Conservation (phyloP, 2,329 filamentous ascomycete genomes). For the Diaporthe destruens region DNA sequence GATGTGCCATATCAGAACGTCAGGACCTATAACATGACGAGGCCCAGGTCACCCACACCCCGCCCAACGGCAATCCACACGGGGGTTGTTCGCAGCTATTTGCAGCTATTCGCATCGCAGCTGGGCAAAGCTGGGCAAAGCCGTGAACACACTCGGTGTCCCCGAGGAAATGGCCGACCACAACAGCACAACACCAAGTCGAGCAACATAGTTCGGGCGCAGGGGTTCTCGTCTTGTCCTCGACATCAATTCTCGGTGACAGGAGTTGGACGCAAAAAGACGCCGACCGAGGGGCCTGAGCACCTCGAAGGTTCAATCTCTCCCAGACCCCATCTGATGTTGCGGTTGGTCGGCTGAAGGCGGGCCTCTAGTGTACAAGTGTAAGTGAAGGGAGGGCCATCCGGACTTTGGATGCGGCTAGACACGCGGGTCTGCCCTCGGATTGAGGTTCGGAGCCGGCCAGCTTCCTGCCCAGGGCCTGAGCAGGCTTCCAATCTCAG, state of each 20-base stretch:
- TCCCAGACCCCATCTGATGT: constrained; percentile 26
- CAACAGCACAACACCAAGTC: neutral
- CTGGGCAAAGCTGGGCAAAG: too few relatives aligned
- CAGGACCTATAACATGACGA: constrained; percentile 7
- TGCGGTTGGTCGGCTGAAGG: constrained; percentile 1
- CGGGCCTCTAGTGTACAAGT: neutral
- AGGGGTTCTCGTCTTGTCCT: neutral
- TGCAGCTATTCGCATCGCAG: too few relatives aligned
- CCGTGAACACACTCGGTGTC: neutral
- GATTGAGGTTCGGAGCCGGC: constrained; percentile 23
- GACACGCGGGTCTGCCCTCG: constrained; percentile 13
- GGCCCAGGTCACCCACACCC: neutral
- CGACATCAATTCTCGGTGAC: neutral
- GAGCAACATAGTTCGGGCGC: neutral
- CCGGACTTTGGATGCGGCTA: constrained; percentile 16
- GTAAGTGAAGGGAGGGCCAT: neutral
- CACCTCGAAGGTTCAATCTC: constrained; percentile 28
- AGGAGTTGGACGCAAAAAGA: neutral
- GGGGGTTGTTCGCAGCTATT: too few relatives aligned
- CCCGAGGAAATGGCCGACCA: neutral
- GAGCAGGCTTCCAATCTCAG: neutral
- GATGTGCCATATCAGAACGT: neutral
- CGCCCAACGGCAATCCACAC: neutral
- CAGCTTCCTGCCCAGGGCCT: constrained; percentile 3
- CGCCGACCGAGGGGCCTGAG: constrained; percentile 17